A percentile compares a stretch with the other conserved stretches of the same genome.
Conservation (phyloP, 1,284 basidiomycete species). For the Melampsora larici-populina region DNA sequence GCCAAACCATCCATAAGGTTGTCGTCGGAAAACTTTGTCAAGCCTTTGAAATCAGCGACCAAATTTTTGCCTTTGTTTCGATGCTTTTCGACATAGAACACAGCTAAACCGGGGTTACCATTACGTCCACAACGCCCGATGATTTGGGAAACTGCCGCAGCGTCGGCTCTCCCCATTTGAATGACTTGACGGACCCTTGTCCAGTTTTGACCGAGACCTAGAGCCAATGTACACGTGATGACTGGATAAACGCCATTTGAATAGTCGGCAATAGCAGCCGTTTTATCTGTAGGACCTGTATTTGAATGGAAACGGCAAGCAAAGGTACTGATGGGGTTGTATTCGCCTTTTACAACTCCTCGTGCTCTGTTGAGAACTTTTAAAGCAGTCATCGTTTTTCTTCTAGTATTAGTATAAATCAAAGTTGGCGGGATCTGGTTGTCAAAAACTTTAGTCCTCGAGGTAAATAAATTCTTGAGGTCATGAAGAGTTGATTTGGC, state of each 20-base stretch:
- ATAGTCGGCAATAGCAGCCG: background rate
- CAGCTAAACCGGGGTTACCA: background rate
- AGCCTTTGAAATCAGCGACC: background rate
- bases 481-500: background rate
- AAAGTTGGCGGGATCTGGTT: background rate
- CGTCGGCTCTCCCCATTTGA: slow-evolving; percentile 6
- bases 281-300: slow-evolving; percentile 2
- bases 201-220: slow-evolving; percentile 16
- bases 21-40: background rate
- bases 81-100: slow-evolving; percentile 6
- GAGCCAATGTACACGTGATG: slow-evolving; percentile 2
- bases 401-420: background rate
- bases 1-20: slow-evolving; percentile 3
- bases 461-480: background rate
- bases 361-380: background rate
- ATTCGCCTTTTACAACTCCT: background rate
- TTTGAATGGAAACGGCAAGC: background rate
- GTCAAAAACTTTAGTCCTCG: background rate
- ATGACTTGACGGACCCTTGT: background rate
- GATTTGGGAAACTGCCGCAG: slow-evolving; percentile 7
- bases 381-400: background rate
- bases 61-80: background rate
- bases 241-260: background rate
- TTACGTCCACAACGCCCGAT: too few relatives aligned
- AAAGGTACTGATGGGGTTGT: background rate